Base-by-base conservation (phyloP, 2,329 filamentous ascomycete genomes). In the Verticillium klebahnii region DNA sequence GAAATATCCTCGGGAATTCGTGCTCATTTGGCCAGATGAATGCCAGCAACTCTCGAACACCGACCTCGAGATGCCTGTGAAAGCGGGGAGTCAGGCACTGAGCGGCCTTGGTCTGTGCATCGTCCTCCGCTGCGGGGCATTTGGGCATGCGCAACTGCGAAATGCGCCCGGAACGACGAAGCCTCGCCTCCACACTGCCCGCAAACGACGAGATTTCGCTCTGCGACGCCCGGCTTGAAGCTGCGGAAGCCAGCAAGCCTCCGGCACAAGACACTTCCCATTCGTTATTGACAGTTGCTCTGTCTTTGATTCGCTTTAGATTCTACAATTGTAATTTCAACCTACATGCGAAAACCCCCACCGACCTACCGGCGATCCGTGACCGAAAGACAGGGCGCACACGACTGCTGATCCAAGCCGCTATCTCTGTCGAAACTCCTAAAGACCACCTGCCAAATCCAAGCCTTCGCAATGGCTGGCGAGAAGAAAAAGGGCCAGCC, bases 401-500 rank as follows among this genome's bases (percentile, higher is more conserved):
- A 8, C 45, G n/a, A 25, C 45, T 25, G 19, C 45, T 25, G 7
- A 7, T 23, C n/a, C 8, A 50, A n/a, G 5, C 45, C 8, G 3
- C 1, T 11, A 19, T 50, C 6, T 23, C n/a, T 8, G n/a, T 50
- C 19, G 9, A 50, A 9, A 23, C 45, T 3, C 19, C 25, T 8
- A n/a, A 50, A n/a, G 6, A 23, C 45, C 8, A 9, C 1, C 9
- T n/a, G 8, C 3, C n/a, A n/a, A 45, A n/a, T n/a, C 1, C 15
- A 45, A 50, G 5, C n/a, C 8, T 12, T 23, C 17, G 32, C 1
- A n/a, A 56, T 56, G 54, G 31, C 54, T 32, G 54, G 54, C 37
- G 58, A 55, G 14, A 52, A 52, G 45, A 59, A 55, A 31, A 59
- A 59, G 59, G 17, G 57, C 61, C 77, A 76, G 64, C 78, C 84